phyloP scores from a whole-genome alignment of 2,329 filamentous ascomycete species.

The Metarhizium humberi region DNA sequence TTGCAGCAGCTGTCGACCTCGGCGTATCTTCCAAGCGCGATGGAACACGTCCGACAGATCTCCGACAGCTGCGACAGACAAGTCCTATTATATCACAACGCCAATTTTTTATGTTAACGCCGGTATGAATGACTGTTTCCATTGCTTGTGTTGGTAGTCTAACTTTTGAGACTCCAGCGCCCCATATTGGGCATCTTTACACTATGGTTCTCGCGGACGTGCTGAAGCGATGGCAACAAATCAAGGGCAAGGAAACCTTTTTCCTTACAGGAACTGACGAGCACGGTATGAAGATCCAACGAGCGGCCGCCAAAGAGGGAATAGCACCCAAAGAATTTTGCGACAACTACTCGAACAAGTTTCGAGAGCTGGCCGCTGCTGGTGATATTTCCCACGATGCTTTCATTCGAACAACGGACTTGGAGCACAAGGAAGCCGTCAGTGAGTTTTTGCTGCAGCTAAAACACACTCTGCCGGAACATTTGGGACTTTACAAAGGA shows the following conservation, averaged over 20 bases:
- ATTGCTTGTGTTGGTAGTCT: background rate
- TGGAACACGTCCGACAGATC: slow-evolving; percentile 23
- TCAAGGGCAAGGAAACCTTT: slow-evolving; percentile 62
- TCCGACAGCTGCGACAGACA: slow-evolving; percentile 26
- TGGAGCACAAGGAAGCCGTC: slow-evolving; percentile 73
- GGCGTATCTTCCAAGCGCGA: slow-evolving; percentile 12
- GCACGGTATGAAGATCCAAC: slow-evolving; percentile 95
- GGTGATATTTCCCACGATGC: slow-evolving; percentile 68
- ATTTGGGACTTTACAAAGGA: slow-evolving; percentile 71
- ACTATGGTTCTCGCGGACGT: slow-evolving; percentile 87
- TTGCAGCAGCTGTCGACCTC: slow-evolving; percentile 19
- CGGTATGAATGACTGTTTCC: slow-evolving; percentile 37
- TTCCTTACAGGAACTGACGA: slow-evolving; percentile 92
- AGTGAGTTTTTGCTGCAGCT: slow-evolving; percentile 83
- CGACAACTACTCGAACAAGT: slow-evolving; percentile 72
- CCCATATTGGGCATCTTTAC: slow-evolving; percentile 92
- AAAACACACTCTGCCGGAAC: slow-evolving; percentile 40
- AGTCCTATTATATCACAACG: slow-evolving; percentile 91
- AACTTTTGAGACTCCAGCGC: slow-evolving; percentile 42
- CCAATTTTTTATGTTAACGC: slow-evolving; percentile 99
- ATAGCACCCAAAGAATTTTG: slow-evolving; percentile 77
- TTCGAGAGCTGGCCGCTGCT: slow-evolving; percentile 61
- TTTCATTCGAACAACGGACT: slow-evolving; percentile 88
- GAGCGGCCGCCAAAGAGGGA: slow-evolving; percentile 63
- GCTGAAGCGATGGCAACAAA: slow-evolving; percentile 79